Base-by-base conservation (phyloP, 2,329 filamentous ascomycete species). In the Verticillium tricorpus region DNA sequence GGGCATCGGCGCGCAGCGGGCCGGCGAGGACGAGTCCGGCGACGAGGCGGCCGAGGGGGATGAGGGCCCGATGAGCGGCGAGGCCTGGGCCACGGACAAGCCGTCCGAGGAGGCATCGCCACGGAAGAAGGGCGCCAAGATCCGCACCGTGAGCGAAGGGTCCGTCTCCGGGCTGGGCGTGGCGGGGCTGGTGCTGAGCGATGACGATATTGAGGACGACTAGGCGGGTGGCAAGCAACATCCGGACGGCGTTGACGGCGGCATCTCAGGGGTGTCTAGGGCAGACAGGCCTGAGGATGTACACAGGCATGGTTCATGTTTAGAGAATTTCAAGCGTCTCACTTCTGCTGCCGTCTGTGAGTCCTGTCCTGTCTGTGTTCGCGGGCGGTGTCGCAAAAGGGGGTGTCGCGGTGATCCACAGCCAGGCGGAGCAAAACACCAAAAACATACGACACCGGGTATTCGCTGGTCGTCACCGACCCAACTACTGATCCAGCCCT, bases 151-250 rank as follows among this genome's bases (percentile, higher is more conserved):
- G 67, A 58, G 67, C 62, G 66, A 70, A 65, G 67, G 72, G 2
- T 73, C 70, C 11, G 71, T 77, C 55, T 75, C 76, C 2, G 75
- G 78, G 32, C 70, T 83, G 65, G 77, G 81, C 52, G 82, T 87
- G 64, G 85, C 88, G 72, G 90, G 89, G 68, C 76, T 93, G 66
- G 85, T 92, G 55, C 76, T 94, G 50, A 92, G 88, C 67, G 91
- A 95, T 69, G 91, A 95, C 75, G 91, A 95, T 78, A 94, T 95
- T 71, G 90, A 93, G 73, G 91, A 93, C 69, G 61, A 66, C 22
- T 61, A 45, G 61, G 55, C 17, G 1, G 5, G 17, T 3, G 5
- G 17, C 3, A 3, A 6, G 19, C 17, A 11, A 50, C 19, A 22
- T 8, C 45, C 11, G 45, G n/a, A 25, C 19, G 45, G 45, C 45